phyloP scores from a whole-genome alignment of 2,329 filamentous ascomycete genomes.

The Aspergillus bombycis region DNA sequence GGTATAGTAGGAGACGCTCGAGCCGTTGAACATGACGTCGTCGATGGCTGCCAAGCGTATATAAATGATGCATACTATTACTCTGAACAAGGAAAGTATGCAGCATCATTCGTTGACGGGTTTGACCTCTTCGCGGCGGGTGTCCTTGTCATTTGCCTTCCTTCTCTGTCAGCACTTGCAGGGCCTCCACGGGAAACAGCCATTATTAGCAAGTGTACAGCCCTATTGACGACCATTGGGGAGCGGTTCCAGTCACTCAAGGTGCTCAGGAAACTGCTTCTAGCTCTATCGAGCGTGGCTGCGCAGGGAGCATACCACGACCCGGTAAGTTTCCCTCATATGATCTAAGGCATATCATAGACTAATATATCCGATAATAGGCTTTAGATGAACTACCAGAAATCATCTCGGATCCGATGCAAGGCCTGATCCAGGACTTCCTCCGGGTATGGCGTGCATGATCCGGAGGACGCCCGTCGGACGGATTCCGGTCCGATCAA shows the following conservation, averaged over 20 bases:
- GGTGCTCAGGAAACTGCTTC: background rate
- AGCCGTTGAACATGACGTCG: background rate
- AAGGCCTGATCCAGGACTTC: background rate
- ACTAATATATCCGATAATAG: background rate
- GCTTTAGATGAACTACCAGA: background rate
- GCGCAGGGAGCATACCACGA: background rate
- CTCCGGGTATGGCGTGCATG: constrained; percentile 15
- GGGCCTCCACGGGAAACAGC: background rate
- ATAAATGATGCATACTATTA: background rate
- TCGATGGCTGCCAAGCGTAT: background rate
- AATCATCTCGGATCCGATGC: background rate
- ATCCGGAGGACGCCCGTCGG: background rate
- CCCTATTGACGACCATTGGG: background rate
- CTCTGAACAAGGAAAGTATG: background rate
- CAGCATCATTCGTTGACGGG: background rate
- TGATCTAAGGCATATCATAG: background rate
- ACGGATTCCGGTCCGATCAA: background rate
- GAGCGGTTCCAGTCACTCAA: background rate
- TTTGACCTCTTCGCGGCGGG: background rate
- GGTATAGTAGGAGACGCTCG: background rate
- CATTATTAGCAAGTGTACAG: background rate
- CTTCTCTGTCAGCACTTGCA: background rate
- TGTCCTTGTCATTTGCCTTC: background rate
- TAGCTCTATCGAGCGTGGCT: background rate
- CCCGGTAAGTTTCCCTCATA: background rate